phyloP scores from a whole-genome alignment of 768 basidiomycete genomes.

The Basidioascus undulatus region DNA sequence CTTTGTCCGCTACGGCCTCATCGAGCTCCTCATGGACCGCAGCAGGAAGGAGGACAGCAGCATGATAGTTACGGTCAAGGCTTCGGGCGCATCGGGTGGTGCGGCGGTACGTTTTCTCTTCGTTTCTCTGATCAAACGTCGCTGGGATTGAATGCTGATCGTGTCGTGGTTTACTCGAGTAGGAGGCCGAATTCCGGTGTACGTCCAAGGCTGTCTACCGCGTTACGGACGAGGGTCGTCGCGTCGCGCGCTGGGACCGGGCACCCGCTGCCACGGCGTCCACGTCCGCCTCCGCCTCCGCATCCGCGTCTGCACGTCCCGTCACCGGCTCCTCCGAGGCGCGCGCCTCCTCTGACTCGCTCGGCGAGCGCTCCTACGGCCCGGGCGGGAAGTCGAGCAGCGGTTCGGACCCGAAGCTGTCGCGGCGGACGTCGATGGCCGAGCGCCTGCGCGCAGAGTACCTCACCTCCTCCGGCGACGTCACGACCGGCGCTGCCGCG shows the following conservation, averaged over 20 bases:
- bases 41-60: conserved; percentile 15
- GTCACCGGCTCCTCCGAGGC: conserved; percentile 3
- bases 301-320: no score
- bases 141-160: no score
- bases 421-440: conserved; percentile 50
- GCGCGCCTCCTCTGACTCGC: neutral
- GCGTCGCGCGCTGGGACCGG: conserved; percentile 62
- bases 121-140: no score
- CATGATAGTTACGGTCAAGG: conserved; percentile 13
- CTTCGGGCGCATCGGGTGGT: conserved; percentile 14
- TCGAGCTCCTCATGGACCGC: conserved; percentile 36
- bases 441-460: conserved; percentile 43
- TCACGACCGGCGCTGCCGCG: no score
- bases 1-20: conserved; percentile 82
- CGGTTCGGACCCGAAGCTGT: conserved; percentile 33
- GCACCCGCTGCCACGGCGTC: neutral
- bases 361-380: neutral
- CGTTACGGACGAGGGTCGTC: conserved; percentile 74
- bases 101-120: conserved; percentile 11
- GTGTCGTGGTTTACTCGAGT: conserved; percentile 1
- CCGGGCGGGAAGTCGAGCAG: conserved; percentile 21
- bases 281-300: neutral
- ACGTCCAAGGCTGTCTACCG: conserved; percentile 87
- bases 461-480: no score
- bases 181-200: conserved; percentile 79